Conservation (phyloP, 352 stramenopile genomes). For the Pythium brassicae region DNA sequence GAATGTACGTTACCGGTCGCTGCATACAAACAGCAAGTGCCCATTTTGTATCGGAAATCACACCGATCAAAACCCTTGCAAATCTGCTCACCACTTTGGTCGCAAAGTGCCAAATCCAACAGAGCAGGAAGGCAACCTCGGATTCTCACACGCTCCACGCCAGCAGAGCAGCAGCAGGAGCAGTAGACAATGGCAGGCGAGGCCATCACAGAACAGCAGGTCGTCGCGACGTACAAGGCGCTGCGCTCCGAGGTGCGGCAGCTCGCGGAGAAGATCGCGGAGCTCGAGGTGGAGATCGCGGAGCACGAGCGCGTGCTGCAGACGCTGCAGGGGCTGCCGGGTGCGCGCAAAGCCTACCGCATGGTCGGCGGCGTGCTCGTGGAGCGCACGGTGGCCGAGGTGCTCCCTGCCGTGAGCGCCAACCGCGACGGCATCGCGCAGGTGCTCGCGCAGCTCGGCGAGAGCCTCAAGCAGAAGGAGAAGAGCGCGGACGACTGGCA, state of each 20-base stretch:
- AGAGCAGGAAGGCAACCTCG: neutral
- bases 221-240: slow-evolving; percentile 84
- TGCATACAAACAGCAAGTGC: slow-evolving; percentile 39
- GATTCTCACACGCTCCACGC: neutral
- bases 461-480: slow-evolving; percentile 84
- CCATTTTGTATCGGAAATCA: too few species aligned
- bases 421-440: slow-evolving; percentile 81
- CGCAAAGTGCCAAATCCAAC: neutral
- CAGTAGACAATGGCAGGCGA: slow-evolving; percentile 28
- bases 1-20: slow-evolving; percentile 81
- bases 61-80: neutral
- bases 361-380: slow-evolving; percentile 96
- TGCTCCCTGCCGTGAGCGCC: slow-evolving; percentile 88
- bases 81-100: neutral
- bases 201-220: slow-evolving; percentile 81
- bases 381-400: slow-evolving; percentile 94
- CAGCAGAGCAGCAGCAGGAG: slow-evolving; percentile 4
- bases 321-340: slow-evolving; percentile 69
- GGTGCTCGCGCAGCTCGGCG: slow-evolving; percentile 68
- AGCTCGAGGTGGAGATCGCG: slow-evolving; percentile 79
- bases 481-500: slow-evolving; percentile 78
- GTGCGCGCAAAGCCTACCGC: slow-evolving; percentile 89
- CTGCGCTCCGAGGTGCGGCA: slow-evolving; percentile 80
- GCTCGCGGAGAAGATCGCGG: slow-evolving; percentile 79
- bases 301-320: slow-evolving; percentile 85